These are phyloP conservation scores for Nectriaceae sp. DNA, from an alignment of 2,329 filamentous ascomycete genomes.

Conservation along the genomic window DNA sequence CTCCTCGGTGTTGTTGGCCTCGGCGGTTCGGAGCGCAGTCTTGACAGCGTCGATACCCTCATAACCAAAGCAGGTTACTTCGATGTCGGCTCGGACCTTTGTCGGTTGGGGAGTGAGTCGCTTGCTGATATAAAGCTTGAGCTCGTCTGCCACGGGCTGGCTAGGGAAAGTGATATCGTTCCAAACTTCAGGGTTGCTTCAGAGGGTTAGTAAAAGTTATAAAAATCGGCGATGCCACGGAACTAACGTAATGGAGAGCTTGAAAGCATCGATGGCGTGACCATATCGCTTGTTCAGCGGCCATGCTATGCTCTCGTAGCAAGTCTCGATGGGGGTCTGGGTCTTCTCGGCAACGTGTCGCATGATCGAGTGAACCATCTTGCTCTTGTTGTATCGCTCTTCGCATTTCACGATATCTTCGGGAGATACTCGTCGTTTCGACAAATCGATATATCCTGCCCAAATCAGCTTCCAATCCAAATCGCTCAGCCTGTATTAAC, in stretches of 20 bases:
- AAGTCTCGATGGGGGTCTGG: constrained; percentile 85
- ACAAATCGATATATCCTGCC: constrained; percentile 89
- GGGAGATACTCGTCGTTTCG: constrained; percentile 94
- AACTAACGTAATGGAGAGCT: constrained; percentile 92
- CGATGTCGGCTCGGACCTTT: constrained; percentile 96
- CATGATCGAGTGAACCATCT: constrained; percentile 99
- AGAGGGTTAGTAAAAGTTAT: constrained; percentile 14
- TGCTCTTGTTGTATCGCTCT: constrained; percentile 99
- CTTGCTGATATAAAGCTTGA: constrained; percentile 96
- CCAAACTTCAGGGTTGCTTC: constrained; percentile 92
- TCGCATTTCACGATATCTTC: constrained; percentile 99
- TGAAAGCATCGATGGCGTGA: constrained; percentile 96
- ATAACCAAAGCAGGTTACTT: constrained; percentile 93
- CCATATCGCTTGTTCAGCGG: constrained; percentile 97
- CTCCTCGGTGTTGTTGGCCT: constrained; percentile 88
- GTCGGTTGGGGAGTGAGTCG: constrained; percentile 96
- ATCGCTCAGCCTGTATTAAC: constrained; percentile 6
- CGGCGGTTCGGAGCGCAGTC: constrained; percentile 84
- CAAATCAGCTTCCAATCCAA: constrained; percentile 26
- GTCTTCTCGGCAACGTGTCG: constrained; percentile 98
- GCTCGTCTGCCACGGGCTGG: constrained; percentile 81
- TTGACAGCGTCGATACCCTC: constrained; percentile 99
- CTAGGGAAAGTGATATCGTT: constrained; percentile 87
- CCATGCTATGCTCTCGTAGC: constrained; percentile 96
- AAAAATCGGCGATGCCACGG: background rate